A percentile compares a stretch with the other conserved stretches of the same genome.
These are phyloP conservation scores for Rhizodiscina lignyota DNA, from an alignment of 495 filamentous ascomycete species.

Conservation along the genomic window DNA sequence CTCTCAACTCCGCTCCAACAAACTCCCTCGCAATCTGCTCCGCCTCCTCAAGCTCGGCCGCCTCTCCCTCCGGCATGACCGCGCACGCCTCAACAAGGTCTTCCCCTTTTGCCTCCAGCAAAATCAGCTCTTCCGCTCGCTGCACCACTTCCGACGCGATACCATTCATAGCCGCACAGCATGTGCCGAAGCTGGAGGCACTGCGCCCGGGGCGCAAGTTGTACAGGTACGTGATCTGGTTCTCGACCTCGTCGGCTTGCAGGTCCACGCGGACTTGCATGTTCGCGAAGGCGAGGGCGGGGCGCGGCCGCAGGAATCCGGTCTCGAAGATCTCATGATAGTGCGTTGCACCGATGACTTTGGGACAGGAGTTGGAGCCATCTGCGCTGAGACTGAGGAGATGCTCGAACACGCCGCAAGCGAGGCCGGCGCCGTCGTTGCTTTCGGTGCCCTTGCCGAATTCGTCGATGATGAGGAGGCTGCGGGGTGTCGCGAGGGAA, in stretches of 20 bases:
- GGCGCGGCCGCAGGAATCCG: constrained; percentile 40
- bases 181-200: constrained; percentile 67
- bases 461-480: constrained; percentile 77
- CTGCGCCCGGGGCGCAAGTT: constrained; percentile 54
- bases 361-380: too few species aligned
- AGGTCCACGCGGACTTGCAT: constrained; percentile 74
- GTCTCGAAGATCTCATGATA: constrained; percentile 84
- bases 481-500: constrained; percentile 59
- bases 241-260: constrained; percentile 36
- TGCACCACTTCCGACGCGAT: constrained; percentile 54
- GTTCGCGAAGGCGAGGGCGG: constrained; percentile 52
- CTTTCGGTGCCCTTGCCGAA: constrained; percentile 90
- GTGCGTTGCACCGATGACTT: constrained; percentile 77
- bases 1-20: constrained; percentile 4
- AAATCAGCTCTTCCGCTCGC: constrained; percentile 59
- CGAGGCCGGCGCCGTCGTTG: constrained; percentile 69
- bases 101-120: constrained; percentile 53
- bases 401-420: constrained; percentile 64
- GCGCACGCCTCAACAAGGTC: constrained; percentile 59
- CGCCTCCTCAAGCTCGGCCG: constrained; percentile 42
- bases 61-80: constrained; percentile 40
- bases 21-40: constrained; percentile 10
- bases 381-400: constrained; percentile 42
- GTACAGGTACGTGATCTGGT: constrained; percentile 82
- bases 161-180: constrained; percentile 73